Evolutionary conservation across 2,329 filamentous ascomycete genomes (phyloP), one percentile per base, ranked within the genome.

Genomic region (Colletotrichum incanum): DNA sequence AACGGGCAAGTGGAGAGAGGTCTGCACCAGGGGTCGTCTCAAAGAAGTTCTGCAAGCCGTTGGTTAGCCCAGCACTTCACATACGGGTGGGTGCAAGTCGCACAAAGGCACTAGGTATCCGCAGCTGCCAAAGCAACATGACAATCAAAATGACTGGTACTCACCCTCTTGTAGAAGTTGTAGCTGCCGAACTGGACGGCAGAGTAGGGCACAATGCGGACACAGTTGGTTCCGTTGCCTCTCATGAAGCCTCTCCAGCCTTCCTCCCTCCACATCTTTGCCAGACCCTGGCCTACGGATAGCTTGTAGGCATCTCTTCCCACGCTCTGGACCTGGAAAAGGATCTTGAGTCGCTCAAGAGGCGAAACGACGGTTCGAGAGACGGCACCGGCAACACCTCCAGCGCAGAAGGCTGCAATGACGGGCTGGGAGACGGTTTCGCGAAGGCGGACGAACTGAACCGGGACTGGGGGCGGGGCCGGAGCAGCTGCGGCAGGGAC

Each of bases 151-250:
- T 41, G 16, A 28, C 12, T 60, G 59, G 56, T 34, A 74, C 74
- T 68, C 85, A 97, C 95, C 85, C 91, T 90, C 84, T 97, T 98
- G 85, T 99, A 99, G 76, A 98, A 91, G 81, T 97, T 98, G 86
- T 98, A 99, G 80, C 95, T 97, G 76, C 96, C 96, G 82, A 99
- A 99, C 80, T 99, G 96, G 50, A 98, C 96, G 14, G 96, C 96
- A 61, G 96, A 98, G 82, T 99, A 99, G 5, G 96, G 96, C 64
- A 99, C 94, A 76, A 99, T 99, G 74, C 96, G 94, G 78, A 99
- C 94, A 87, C 96, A 99, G 83, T 99, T 99, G 73, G 95, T 98
- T 74, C 96, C 96, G 81, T 99, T 99, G 64, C 96, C 96, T 76
- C 95, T 91, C 95, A 99, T 97, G 83, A 98, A 97, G 0, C 96